Base-by-base conservation (phyloP, 768 basidiomycete species). In the Termitomyces sp. region DNA sequence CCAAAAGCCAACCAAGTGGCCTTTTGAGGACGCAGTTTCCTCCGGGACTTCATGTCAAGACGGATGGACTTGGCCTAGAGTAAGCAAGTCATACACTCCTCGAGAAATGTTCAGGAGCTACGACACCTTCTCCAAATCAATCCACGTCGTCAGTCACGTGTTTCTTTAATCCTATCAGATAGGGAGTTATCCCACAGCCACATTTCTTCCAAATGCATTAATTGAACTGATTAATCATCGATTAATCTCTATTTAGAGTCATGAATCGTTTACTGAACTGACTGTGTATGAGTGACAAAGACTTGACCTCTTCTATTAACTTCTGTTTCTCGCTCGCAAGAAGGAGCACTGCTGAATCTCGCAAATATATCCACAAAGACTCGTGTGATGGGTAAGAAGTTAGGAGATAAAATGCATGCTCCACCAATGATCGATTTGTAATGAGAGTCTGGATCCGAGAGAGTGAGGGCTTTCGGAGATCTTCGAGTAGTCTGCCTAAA, bases 291-390 rank as follows among this genome's bases (percentile, higher is more conserved):
- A 52, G 18, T 18, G 51, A 9, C 20, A 49, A 61, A 36, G 56
- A 51, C 34, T 49, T 20, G 13, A 64, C 44, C 41, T 53, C 48
- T 34, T 57, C 53, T 13, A 64, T 5, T 37, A 61, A 26, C 3
- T 24, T 33, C 22, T 29, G 42, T 49, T 50, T 60, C 28, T 56
- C 51, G 15, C 28, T 46, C 2, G 34, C 20, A 10, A 55, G 20
- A 41, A 64, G 55, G 9, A 54, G 49, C 18, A 37, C 28, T 2
- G 54, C 36, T 12, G 56, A 53, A 24, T 61, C 64, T 20, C 83
- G 77, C 46, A 84, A 60, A 69, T 85, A 87, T 60, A 84, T 70
- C 86, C 87, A 88, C 18, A 88, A 73, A 0, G 87, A 69, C 65
- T 88, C 85, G 58, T 86, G 82, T 26, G 72, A 61, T 1, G 87